These are phyloP conservation scores for Aspergillus campestris DNA, from an alignment of 495 filamentous ascomycete genomes.

Conservation along the genomic window DNA sequence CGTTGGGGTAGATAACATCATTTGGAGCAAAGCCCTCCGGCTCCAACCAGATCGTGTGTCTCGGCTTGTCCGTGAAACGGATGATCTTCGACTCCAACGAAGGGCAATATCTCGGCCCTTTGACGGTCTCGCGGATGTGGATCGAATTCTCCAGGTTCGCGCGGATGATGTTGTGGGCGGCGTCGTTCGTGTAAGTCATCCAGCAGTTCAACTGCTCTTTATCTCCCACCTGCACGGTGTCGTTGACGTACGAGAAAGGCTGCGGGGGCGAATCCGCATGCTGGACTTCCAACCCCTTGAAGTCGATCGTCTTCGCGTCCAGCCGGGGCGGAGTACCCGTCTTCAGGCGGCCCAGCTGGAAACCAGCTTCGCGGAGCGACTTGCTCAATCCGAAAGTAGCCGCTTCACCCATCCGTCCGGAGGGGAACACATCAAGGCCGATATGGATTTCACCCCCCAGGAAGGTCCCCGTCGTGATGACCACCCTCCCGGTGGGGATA, in stretches of 20 bases:
- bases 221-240: conserved; percentile 61
- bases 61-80: conserved; percentile 67
- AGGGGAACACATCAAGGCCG: conserved; percentile 72
- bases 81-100: conserved; percentile 94
- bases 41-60: conserved; percentile 90
- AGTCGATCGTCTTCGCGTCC: conserved; percentile 77
- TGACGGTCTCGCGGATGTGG: conserved; percentile 92
- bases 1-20: conserved; percentile 91
- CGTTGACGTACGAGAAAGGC: conserved; percentile 89
- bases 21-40: conserved; percentile 85
- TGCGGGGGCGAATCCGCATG: conserved; percentile 74
- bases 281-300: conserved; percentile 59
- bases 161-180: conserved; percentile 75
- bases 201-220: conserved; percentile 68
- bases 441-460: conserved; percentile 96
- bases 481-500: conserved; percentile 67
- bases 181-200: conserved; percentile 75
- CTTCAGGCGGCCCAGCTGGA: conserved; percentile 84
- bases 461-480: conserved; percentile 96
- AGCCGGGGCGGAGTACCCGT: conserved; percentile 91
- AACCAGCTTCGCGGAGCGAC: conserved; percentile 81
- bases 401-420: conserved; percentile 88
- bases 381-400: conserved; percentile 92
- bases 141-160: conserved; percentile 85
- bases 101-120: conserved; percentile 90